Percentiles rank a stretch among this genome's conserved stretches.
These are phyloP conservation scores for Capronia coronata DNA, from an alignment of 2,329 filamentous ascomycete species.

Conservation along the genomic window DNA sequence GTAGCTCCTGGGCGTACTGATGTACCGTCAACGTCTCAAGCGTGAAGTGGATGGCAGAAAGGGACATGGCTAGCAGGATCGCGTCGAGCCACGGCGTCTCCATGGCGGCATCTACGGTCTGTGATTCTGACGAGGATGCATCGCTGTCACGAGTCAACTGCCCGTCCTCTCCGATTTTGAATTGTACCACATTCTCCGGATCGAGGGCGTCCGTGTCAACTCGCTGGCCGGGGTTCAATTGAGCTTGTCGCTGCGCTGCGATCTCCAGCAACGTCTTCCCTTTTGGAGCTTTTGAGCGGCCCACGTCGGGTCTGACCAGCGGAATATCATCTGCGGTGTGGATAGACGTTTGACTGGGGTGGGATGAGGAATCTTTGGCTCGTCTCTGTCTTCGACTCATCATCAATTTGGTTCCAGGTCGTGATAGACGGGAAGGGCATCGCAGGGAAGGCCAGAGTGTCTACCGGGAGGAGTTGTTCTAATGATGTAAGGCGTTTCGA, in stretches of 20 bases:
- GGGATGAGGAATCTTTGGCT: conserved; percentile 12
- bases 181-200: conserved; percentile 25
- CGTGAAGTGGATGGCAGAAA: conserved; percentile 42
- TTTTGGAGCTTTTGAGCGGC: conserved; percentile 17
- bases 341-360: background rate
- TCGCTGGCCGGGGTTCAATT: conserved; percentile 23
- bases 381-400: conserved; percentile 27
- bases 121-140: background rate
- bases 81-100: conserved; percentile 35
- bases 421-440: background rate
- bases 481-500: too few relatives aligned
- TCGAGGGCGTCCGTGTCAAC: conserved; percentile 19
- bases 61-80: conserved; percentile 38
- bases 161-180: conserved; percentile 24
- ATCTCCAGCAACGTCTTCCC: conserved; percentile 41
- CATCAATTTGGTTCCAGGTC: background rate
- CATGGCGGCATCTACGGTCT: background rate
- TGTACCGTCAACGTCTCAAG: conserved; percentile 42
- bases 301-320: conserved; percentile 5
- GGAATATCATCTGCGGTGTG: conserved; percentile 23
- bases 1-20: conserved; percentile 39
- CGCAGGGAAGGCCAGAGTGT: background rate
- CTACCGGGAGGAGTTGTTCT: background rate
- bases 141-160: conserved; percentile 11
- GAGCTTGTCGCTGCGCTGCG: conserved; percentile 39